phyloP scores from a whole-genome alignment of 768 basidiomycete genomes.

The Panus rudis region DNA sequence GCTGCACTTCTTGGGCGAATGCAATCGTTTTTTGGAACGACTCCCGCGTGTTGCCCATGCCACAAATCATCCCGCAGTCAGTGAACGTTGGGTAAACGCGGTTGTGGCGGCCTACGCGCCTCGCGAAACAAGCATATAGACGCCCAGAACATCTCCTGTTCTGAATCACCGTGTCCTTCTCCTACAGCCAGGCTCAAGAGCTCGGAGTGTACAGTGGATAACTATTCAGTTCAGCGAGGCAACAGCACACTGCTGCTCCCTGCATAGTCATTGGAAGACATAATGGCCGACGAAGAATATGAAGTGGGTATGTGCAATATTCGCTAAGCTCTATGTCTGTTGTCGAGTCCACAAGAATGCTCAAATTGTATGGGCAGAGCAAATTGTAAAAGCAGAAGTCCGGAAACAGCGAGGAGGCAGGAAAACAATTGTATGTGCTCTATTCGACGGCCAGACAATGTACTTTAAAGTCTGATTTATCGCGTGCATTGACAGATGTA shows the following conservation, averaged over 20 bases:
- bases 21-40: too few relatives aligned
- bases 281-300: not conserved
- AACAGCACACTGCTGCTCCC: not conserved
- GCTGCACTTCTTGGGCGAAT: too few relatives aligned
- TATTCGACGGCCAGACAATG: not conserved
- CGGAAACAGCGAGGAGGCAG: not conserved
- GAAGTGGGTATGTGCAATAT: not conserved
- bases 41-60: too few relatives aligned
- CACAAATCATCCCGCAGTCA: too few relatives aligned
- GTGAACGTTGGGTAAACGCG: too few relatives aligned
- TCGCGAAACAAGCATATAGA: not conserved
- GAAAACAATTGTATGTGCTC: not conserved
- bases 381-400: not conserved
- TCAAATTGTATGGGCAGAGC: not conserved
- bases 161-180: not conserved
- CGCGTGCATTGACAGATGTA: not conserved
- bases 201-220: not conserved
- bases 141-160: not conserved
- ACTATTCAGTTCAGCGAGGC: too few relatives aligned
- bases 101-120: too few relatives aligned
- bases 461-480: not conserved
- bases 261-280: constrained; percentile 11
- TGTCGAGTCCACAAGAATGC: not conserved
- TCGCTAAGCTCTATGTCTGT: not conserved
- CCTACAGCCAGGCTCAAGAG: not conserved